Evolutionary conservation across 306 rosid genomes (phyloP).

Genomic region (Spatholobus suberectus): DNA sequence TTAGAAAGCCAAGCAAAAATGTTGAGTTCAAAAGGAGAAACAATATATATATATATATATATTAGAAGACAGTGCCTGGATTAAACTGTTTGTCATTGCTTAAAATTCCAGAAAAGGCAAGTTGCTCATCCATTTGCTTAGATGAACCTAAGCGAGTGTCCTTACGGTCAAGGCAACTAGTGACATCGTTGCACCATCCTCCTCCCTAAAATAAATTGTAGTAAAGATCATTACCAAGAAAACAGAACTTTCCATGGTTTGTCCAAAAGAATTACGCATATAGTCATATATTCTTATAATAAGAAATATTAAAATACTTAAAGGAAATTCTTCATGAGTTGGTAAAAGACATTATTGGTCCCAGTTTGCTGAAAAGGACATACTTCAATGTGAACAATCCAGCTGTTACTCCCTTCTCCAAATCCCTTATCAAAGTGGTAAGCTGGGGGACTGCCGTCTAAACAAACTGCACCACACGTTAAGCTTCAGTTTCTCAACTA

Average conservation of each 20-base stretch:
- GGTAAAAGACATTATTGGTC: background rate
- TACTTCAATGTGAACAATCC: constrained; percentile 88
- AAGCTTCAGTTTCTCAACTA: constrained; percentile 28
- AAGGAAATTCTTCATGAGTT: constrained; percentile 17
- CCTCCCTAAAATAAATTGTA: constrained; percentile 70
- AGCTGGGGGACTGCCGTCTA: constrained; percentile 98
- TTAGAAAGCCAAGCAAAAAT: constrained; percentile 17
- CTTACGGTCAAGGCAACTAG: constrained; percentile 65
- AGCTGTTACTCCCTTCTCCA: constrained; percentile 78
- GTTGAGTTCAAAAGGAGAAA: background rate
- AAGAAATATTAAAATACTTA: background rate
- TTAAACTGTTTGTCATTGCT: constrained; percentile 52
- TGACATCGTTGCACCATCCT: constrained; percentile 82
- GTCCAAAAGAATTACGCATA: no score
- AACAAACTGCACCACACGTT: constrained; percentile 68
- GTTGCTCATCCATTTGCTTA: constrained; percentile 49
- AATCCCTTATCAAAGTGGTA: constrained; percentile 74
- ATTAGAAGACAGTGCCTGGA: constrained; percentile 60
- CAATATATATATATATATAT: background rate
- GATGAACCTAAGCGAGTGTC: constrained; percentile 82
- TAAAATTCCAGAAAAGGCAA: constrained; percentile 63
- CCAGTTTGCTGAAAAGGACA: constrained; percentile 42
- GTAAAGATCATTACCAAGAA: background rate
- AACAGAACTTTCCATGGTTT: background rate
- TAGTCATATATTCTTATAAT: no score